These are phyloP conservation scores for Pleurozium schreberi DNA, from an alignment of 225 moss, liverwort and hornwort species.

Conservation along the genomic window DNA sequence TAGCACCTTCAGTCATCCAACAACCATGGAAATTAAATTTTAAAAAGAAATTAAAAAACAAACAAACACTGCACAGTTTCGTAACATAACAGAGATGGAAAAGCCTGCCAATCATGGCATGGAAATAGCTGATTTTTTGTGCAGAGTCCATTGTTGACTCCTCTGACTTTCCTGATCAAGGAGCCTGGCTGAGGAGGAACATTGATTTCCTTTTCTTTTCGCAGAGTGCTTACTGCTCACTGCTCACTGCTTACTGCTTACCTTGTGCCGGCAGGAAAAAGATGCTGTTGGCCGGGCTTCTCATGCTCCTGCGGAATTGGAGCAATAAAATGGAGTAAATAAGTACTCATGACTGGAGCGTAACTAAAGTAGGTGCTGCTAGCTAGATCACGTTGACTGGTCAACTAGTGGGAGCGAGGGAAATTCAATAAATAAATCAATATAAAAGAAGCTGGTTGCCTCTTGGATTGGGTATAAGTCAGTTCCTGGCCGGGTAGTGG, in stretches of 20 bases:
- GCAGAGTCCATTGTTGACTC: neutral
- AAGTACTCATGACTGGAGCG: neutral
- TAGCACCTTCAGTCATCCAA: neutral
- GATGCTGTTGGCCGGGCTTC: neutral
- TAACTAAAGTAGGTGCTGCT: neutral
- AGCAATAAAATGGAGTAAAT: neutral
- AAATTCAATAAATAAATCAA: neutral
- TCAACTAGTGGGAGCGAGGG: neutral
- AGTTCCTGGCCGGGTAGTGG: neutral
- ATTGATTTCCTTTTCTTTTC: neutral
- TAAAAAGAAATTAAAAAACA: neutral
- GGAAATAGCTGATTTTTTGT: neutral
- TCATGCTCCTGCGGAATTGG: neutral
- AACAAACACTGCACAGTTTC: neutral
- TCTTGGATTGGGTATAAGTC: neutral
- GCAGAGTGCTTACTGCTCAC: neutral
- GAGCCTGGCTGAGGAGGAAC: neutral
- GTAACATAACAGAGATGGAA: neutral
- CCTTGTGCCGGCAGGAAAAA: no score
- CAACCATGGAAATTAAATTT: neutral
- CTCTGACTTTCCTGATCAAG: constrained; percentile 8
- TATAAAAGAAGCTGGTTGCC: neutral
- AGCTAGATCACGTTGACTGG: neutral
- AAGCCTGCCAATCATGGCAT: constrained; percentile 7
- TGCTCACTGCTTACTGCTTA: no score